These are phyloP conservation scores for Zalerion maritima DNA, from an alignment of 495 filamentous ascomycete species.

Conservation along the genomic window DNA sequence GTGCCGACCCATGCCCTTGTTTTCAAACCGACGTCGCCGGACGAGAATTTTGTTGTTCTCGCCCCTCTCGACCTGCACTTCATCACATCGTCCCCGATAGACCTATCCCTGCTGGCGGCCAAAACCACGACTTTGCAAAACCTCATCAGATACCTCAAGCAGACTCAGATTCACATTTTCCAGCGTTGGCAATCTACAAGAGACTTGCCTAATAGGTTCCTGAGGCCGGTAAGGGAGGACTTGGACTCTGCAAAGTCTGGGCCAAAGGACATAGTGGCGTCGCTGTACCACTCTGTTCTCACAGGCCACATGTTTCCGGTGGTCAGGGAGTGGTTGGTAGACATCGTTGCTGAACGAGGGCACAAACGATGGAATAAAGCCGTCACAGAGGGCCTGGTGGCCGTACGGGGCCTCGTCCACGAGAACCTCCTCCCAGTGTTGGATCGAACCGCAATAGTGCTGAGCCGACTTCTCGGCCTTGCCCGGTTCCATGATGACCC, in stretches of 20 bases:
- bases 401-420: constrained; percentile 62
- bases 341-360: constrained; percentile 71
- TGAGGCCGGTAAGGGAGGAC: constrained; percentile 58
- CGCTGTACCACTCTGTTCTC: constrained; percentile 70
- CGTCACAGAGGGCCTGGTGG: constrained; percentile 58
- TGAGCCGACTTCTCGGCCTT: constrained; percentile 72
- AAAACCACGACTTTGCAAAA: constrained; percentile 82
- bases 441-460: constrained; percentile 67
- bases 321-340: constrained; percentile 77
- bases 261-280: constrained; percentile 43
- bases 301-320: constrained; percentile 67
- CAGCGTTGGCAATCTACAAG: constrained; percentile 69
- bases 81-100: constrained; percentile 61
- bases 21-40: constrained; percentile 21
- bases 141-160: constrained; percentile 63
- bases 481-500: constrained; percentile 64
- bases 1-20: constrained; percentile 66
- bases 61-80: constrained; percentile 74
- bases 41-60: constrained; percentile 33
- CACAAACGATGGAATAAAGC: constrained; percentile 94
- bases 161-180: constrained; percentile 59
- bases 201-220: constrained; percentile 63
- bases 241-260: constrained; percentile 26
- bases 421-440: constrained; percentile 79
- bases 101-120: constrained; percentile 67